Percentiles rank a stretch among this genome's conserved stretches.
phyloP scores from a whole-genome alignment of 306 rosid species.

The Sicyos baderoa region DNA sequence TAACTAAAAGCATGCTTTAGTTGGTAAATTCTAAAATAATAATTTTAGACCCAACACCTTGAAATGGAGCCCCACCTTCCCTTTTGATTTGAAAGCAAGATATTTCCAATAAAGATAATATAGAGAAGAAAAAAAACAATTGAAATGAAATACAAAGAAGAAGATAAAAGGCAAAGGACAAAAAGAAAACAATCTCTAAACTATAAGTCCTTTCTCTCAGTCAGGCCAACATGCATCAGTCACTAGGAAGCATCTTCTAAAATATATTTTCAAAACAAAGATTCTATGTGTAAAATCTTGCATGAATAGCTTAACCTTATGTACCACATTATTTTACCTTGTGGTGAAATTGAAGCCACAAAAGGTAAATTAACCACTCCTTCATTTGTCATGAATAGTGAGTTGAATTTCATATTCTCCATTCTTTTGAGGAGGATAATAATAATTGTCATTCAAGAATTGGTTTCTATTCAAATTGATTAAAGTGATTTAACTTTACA shows the following conservation, averaged over 20 bases:
- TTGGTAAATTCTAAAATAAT: not conserved
- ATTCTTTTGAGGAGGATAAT: not conserved
- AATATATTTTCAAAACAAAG: not conserved
- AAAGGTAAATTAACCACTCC: not conserved
- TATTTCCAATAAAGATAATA: not conserved
- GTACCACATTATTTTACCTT: not conserved
- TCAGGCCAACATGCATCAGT: conserved; percentile 4
- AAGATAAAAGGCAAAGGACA: conserved; percentile 18
- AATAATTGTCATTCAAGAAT: not conserved
- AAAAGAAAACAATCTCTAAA: conserved; percentile 14
- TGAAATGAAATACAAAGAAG: conserved; percentile 10
- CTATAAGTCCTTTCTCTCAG: not conserved
- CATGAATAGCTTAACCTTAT: not conserved
- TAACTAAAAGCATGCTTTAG: not conserved
- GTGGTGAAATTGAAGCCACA: not conserved
- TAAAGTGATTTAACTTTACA: not conserved
- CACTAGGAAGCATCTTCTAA: not conserved
- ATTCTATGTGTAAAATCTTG: not conserved
- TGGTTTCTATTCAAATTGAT: not conserved
- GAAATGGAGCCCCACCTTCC: not conserved
- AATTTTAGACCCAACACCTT: not conserved
- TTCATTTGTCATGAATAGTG: not conserved
- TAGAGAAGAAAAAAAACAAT: not conserved
- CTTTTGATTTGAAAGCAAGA: conserved; percentile 9
- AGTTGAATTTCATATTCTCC: not conserved